Base-by-base conservation (phyloP, 2,329 filamentous ascomycete genomes). In the Clonostachys chloroleuca region DNA sequence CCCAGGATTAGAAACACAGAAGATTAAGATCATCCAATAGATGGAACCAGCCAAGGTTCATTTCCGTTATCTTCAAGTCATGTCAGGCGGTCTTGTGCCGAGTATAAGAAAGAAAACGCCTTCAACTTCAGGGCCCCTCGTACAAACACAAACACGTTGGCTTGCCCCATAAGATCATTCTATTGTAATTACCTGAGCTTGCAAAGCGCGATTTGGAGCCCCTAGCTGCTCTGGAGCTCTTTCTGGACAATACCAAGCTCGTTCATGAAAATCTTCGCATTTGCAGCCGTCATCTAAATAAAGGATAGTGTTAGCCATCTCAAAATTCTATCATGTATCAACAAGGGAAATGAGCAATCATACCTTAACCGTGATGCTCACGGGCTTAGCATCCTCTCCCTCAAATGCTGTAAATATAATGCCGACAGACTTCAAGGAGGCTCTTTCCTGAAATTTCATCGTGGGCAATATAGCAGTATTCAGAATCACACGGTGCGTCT, bases 401-500 rank as follows among this genome's bases (percentile, higher is more conserved):
- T 84, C 80, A 50, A 84, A 78, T 10, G 81, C 81, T 1, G 79
- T 84, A 56, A 86, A 85, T 36, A 84, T 59, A 18, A 95, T 80
- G 46, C 81, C 78, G 43, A 90, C 76, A 41, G 82, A 78, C 64
- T 89, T 89, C 51, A 87, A 78, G 40, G 80, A 82, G 33, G 89
- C 84, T 56, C 86, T 87, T 45, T 91, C 82, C 50, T 90, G 85
- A 59, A 95, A 89, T 41, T 83, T 82, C 79, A 95, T 87, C 6
- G 84, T 81, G 48, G 88, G 86, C 50, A 90, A 80, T 49, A 97
- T 77, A 1, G 84, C 82, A 2, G 87, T 89, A 68, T 97, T 97
- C 44, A 97, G 74, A 51, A 96, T 84, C 46, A 97, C 83, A 18
- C 90, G 82, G 58, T 92, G 84, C 1, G 89, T 94, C 50, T 91